Evolutionary conservation across 225 moss, liverwort and hornwort species (phyloP).

Genomic region (Rhytidiadelphus loreus): DNA sequence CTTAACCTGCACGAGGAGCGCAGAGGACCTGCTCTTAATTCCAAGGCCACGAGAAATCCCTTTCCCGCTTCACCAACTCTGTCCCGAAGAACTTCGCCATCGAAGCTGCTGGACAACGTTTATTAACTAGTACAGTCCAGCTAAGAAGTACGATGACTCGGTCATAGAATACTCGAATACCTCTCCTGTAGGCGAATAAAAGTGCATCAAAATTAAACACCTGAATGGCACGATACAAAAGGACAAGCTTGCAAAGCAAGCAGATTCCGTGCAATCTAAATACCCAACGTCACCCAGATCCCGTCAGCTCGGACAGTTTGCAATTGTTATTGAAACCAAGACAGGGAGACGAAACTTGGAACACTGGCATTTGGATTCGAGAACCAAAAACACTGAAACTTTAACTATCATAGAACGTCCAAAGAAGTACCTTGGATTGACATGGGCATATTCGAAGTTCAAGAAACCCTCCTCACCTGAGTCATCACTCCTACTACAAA

Average conservation of each 20-base stretch:
- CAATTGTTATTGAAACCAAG: not conserved
- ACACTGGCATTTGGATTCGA: not conserved
- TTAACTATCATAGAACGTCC: not conserved
- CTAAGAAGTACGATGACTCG: not conserved
- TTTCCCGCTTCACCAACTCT: not conserved
- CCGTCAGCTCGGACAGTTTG: not conserved
- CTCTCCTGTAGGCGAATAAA: not conserved
- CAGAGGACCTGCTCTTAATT: not conserved
- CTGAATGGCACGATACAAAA: not conserved
- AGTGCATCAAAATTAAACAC: not conserved
- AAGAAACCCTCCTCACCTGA: not conserved
- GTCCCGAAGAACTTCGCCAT: not conserved
- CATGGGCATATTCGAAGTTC: not conserved
- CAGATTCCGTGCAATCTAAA: not conserved
- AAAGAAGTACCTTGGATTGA: not conserved
- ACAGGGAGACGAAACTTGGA: not conserved
- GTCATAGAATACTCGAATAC: not conserved
- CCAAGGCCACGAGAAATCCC: not conserved
- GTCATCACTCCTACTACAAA: not conserved
- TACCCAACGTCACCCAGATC: not conserved
- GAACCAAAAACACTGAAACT: not conserved
- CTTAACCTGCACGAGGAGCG: slow-evolving; percentile 3
- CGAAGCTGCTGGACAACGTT: not conserved
- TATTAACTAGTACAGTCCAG: not conserved
- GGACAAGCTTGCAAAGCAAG: not conserved